A percentile compares a stretch with the other conserved stretches of the same genome.
Conservation (phyloP, 345 rosid genomes). For the Eutrema japonicum region DNA sequence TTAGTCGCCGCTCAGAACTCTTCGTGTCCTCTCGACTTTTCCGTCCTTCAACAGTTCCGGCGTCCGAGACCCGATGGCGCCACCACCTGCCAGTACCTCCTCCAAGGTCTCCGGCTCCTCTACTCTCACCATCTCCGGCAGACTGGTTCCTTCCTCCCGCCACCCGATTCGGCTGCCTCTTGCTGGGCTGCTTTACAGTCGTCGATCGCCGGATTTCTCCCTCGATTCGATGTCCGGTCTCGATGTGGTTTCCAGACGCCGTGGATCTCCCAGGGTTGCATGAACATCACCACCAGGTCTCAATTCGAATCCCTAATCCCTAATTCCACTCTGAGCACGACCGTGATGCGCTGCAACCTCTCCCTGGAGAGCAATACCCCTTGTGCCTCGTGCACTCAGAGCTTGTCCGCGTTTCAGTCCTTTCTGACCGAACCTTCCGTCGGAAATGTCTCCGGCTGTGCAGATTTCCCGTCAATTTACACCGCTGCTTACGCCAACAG, state of each 20-base stretch:
- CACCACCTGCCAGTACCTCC: conserved; percentile 61
- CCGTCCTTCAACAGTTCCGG: conserved; percentile 54
- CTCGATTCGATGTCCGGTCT: conserved; percentile 58
- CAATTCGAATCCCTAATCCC: conserved; percentile 57
- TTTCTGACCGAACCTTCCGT: conserved; percentile 51
- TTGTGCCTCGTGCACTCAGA: conserved; percentile 70
- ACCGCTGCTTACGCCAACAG: conserved; percentile 68
- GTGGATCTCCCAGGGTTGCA: conserved; percentile 82
- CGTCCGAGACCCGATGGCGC: conserved; percentile 23
- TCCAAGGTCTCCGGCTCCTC: conserved; percentile 78
- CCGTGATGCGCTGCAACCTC: conserved; percentile 60
- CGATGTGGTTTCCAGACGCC: conserved; percentile 70
- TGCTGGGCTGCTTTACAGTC: conserved; percentile 70
- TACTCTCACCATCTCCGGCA: conserved; percentile 61
- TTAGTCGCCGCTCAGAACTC: conserved; percentile 39
- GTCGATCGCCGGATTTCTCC: conserved; percentile 43
- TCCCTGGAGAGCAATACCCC: conserved; percentile 69
- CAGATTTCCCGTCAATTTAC: conserved; percentile 63
- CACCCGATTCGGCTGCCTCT: conserved; percentile 57
- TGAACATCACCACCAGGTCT: conserved; percentile 68
- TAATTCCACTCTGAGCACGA: conserved; percentile 38
- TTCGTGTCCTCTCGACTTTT: conserved; percentile 75
- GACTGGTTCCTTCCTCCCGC: conserved; percentile 64
- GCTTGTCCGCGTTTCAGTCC: conserved; percentile 56
- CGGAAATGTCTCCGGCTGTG: conserved; percentile 73